Conservation (phyloP, 495 filamentous ascomycete genomes). For the Thermothielavioides terrestris region DNA sequence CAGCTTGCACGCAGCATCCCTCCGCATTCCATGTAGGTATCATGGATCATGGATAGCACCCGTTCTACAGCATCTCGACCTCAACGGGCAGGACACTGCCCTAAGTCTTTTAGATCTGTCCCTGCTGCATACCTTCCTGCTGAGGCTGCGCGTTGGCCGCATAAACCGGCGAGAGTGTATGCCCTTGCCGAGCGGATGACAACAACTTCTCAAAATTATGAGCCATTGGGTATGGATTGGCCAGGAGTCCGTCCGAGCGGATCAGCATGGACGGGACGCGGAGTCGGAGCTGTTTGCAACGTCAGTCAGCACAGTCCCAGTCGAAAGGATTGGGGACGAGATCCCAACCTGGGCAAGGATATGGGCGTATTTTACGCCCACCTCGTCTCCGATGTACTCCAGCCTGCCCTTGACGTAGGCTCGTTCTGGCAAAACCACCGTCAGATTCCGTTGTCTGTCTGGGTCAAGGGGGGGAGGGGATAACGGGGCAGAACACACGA, state of each 20-base stretch:
- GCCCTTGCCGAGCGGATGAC: conserved; percentile 7
- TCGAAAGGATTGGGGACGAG: background rate
- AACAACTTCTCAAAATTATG: conserved; percentile 28
- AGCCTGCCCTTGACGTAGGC: conserved; percentile 40
- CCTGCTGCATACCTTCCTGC: conserved; percentile 31
- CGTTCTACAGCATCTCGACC: no score
- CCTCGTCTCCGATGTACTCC: conserved; percentile 35
- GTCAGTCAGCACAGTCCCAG: background rate
- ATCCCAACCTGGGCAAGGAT: conserved; percentile 33
- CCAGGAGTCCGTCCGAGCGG: conserved; percentile 37
- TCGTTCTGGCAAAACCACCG: conserved; percentile 21
- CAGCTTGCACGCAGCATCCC: no score
- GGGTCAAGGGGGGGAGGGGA: no score
- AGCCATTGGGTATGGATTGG: conserved; percentile 23
- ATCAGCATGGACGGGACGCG: conserved; percentile 48
- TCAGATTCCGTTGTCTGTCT: background rate
- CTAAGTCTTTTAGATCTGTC: conserved; percentile 10
- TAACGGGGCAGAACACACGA: conserved; percentile 18
- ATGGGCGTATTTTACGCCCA: conserved; percentile 43
- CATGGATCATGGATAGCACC: no score
- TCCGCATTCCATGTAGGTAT: no score
- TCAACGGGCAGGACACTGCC: no score
- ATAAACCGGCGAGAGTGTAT: conserved; percentile 16
- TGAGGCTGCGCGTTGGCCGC: conserved; percentile 30
- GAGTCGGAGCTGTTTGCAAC: conserved; percentile 13